Conservation (phyloP, 495 filamentous ascomycete genomes). For the Talaromyces trachyspermus region DNA sequence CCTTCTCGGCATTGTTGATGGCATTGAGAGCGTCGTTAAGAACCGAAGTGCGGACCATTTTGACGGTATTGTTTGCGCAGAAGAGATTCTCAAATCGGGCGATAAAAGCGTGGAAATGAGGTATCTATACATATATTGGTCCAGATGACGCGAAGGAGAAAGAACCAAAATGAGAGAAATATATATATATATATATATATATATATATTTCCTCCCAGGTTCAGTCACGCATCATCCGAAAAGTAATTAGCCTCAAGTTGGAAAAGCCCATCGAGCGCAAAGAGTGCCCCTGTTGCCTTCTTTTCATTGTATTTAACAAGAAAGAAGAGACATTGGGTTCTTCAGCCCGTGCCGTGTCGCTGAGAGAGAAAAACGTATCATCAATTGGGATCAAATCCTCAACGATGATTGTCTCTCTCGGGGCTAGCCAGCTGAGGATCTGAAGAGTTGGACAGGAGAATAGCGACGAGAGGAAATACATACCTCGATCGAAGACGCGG, state of each 20-base stretch:
- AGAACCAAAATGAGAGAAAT: conserved; percentile 24
- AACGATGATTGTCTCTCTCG: conserved; percentile 40
- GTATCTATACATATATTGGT: conserved; percentile 57
- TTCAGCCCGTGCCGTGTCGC: conserved; percentile 70
- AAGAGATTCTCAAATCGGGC: conserved; percentile 77
- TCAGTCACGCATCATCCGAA: too few species aligned
- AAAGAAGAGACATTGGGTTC: conserved; percentile 67
- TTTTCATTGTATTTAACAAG: not conserved
- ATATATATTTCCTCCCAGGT: too few species aligned
- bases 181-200: too few species aligned
- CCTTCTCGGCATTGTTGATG: conserved; percentile 99
- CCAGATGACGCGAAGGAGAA: not conserved
- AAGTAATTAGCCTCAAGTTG: conserved; percentile 41
- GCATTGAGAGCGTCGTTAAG: conserved; percentile 98
- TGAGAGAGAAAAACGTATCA: conserved; percentile 71
- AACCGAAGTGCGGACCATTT: conserved; percentile 96
- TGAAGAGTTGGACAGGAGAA: conserved; percentile 16
- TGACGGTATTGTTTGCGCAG: conserved; percentile 47
- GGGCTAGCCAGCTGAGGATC: conserved; percentile 46
- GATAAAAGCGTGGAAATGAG: conserved; percentile 53
- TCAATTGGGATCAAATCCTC: conserved; percentile 15
- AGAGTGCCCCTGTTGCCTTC: conserved; percentile 67
- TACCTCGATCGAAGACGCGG: conserved; percentile 37
- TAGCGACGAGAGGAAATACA: conserved; percentile 22
- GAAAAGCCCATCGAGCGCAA: conserved; percentile 54